A percentile compares a stretch with the other conserved stretches of the same genome.
Evolutionary conservation across 805 yeast genomes (phyloP).

Genomic region (Candida verbasci): DNA sequence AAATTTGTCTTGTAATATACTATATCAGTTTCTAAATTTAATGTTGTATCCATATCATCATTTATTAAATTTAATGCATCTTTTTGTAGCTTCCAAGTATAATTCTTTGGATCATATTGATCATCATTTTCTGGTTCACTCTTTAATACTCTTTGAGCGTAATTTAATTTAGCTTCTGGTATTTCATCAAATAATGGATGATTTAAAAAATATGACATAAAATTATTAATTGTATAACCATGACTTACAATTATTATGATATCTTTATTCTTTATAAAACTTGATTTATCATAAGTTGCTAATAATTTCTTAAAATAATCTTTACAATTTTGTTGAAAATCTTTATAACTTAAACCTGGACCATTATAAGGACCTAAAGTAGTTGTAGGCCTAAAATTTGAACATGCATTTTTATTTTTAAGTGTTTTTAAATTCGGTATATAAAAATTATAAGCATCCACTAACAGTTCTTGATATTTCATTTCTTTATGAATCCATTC

Average conservation of each 20-base stretch:
- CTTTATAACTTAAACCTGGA: constrained; percentile 34
- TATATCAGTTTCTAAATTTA: constrained; percentile 38
- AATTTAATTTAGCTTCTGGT: constrained; percentile 35
- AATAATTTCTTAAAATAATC: constrained; percentile 36
- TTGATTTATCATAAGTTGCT: constrained; percentile 39
- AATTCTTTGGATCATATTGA: constrained; percentile 13
- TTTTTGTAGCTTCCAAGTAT: constrained; percentile 27
- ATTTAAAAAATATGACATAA: constrained; percentile 35
- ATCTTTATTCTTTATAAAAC: constrained; percentile 26
- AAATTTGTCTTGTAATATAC: constrained; percentile 43
- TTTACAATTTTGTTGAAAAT: constrained; percentile 35
- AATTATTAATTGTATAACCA: constrained; percentile 38
- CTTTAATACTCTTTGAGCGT: constrained; percentile 20
- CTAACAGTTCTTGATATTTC: constrained; percentile 38
- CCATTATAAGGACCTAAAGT: constrained; percentile 42
- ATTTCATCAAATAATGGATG: constrained; percentile 44
- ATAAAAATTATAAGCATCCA: constrained; percentile 43
- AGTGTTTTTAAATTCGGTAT: constrained; percentile 37
- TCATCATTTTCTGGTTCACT: constrained; percentile 11
- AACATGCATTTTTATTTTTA: constrained; percentile 27
- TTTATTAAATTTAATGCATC: constrained; percentile 30
- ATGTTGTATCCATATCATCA: constrained; percentile 22
- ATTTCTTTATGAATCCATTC: constrained; percentile 45
- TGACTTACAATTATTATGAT: constrained; percentile 37
- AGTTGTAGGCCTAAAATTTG: constrained; percentile 40